A percentile compares a stretch with the other conserved stretches of the same genome.
Evolutionary conservation across 2,329 filamentous ascomycete genomes (phyloP).

Genomic region (Verticillium klebahnii): DNA sequence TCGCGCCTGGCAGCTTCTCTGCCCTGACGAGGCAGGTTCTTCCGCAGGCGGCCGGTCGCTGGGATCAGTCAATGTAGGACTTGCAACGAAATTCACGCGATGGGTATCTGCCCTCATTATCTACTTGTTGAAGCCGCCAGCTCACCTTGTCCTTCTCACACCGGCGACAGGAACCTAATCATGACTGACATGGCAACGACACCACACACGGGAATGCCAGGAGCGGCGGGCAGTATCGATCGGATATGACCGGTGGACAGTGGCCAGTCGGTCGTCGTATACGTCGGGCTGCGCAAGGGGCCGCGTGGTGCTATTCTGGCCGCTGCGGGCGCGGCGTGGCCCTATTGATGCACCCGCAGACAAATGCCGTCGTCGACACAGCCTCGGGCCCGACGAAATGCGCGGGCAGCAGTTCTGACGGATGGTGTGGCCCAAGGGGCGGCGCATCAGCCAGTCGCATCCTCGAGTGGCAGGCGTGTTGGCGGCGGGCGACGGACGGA

Average conservation of each 20-base stretch:
- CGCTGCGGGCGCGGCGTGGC: neutral
- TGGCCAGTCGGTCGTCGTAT: too few species aligned
- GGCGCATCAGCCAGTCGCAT: neutral
- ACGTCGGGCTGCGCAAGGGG: neutral
- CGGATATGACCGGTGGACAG: too few species aligned
- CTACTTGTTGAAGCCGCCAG: neutral
- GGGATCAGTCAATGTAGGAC: neutral
- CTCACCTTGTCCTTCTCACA: neutral
- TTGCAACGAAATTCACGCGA: neutral
- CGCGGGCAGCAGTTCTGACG: neutral
- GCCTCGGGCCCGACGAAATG: neutral
- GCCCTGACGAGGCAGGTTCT: neutral
- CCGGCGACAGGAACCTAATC: neutral
- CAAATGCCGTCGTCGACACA: neutral
- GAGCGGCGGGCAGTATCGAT: too few species aligned
- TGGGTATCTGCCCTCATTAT: neutral
- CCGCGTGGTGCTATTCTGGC: neutral
- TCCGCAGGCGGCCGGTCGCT: neutral
- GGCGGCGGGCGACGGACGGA: neutral
- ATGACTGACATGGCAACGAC: neutral
- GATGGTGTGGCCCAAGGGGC: neutral
- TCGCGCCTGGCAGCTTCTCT: neutral
- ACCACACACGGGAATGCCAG: neutral
- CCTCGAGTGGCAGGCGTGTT: neutral
- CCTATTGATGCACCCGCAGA: neutral